Conservation (phyloP, 2,329 filamentous ascomycete genomes). For the Cladosporium sp. region DNA sequence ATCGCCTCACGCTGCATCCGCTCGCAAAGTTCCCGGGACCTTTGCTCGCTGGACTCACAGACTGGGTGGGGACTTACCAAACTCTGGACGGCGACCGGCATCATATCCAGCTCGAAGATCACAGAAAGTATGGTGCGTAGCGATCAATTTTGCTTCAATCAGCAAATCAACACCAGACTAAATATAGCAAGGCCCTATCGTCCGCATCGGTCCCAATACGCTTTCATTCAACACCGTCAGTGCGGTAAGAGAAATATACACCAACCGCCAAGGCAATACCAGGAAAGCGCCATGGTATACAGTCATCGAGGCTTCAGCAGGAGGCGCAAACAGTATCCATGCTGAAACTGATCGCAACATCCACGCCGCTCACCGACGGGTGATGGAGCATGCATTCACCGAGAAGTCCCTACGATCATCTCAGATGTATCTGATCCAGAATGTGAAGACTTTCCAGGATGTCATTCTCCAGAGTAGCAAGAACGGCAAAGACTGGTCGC, state of each 20-base stretch:
- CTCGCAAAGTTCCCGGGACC: slow-evolving; percentile 43
- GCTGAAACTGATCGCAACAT: slow-evolving; percentile 46
- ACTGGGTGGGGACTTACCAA: slow-evolving; percentile 33
- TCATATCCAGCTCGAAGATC: slow-evolving; percentile 51
- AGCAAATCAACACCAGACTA: neutral
- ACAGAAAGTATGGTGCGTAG: slow-evolving; percentile 60
- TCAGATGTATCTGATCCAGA: slow-evolving; percentile 29
- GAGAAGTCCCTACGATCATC: slow-evolving; percentile 42
- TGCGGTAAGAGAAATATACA: slow-evolving; percentile 46
- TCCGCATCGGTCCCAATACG: neutral
- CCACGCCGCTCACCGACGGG: slow-evolving; percentile 49
- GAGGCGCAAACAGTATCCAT: slow-evolving; percentile 46
- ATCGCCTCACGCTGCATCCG: neutral
- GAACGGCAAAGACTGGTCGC: slow-evolving; percentile 25
- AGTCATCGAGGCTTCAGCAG: slow-evolving; percentile 45
- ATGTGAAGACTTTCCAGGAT: slow-evolving; percentile 18
- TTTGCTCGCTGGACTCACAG: slow-evolving; percentile 35
- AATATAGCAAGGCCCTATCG: neutral
- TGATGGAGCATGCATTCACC: slow-evolving; percentile 50
- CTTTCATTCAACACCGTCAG: neutral
- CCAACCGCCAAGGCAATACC: slow-evolving; percentile 46
- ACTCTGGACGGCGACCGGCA: slow-evolving; percentile 32
- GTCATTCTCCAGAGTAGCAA: slow-evolving; percentile 11
- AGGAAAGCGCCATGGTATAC: slow-evolving; percentile 52
- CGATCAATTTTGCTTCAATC: neutral